Evolutionary conservation across 164 flowering plant genomes (phyloP).

Genomic region (Annona squamosa): DNA sequence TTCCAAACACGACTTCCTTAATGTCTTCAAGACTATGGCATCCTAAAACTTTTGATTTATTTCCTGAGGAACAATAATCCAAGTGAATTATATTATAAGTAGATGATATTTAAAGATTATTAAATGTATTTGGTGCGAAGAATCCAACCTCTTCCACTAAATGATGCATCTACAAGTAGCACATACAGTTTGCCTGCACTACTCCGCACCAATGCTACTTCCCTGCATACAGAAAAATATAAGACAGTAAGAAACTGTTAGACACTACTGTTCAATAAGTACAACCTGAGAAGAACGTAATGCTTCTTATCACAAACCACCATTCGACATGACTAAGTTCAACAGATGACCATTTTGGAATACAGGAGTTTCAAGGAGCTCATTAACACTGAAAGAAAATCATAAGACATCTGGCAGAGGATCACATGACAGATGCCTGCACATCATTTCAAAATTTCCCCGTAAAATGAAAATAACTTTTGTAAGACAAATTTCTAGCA

Average conservation of each 20-base stretch:
- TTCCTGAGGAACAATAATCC: conserved; percentile 28
- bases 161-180: conserved; percentile 23
- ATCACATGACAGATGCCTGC: no score
- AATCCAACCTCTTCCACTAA: conserved; percentile 52
- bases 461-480: no score
- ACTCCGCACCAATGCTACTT: conserved; percentile 49
- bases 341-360: no score
- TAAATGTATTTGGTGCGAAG: conserved; percentile 1
- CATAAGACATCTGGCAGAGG: no score
- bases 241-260: conserved; percentile 4
- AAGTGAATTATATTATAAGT: neutral
- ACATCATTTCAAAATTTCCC: no score
- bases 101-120: neutral
- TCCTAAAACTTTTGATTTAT: conserved; percentile 27
- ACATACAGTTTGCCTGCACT: conserved; percentile 50
- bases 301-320: neutral
- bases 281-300: neutral
- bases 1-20: conserved; percentile 44
- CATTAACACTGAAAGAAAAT: no score
- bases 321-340: neutral
- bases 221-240: conserved; percentile 33
- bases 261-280: neutral
- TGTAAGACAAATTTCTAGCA: no score
- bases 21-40: conserved; percentile 52
- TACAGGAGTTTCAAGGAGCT: no score